Evolutionary conservation across 2,329 filamentous ascomycete genomes (phyloP).

Genomic region (Penicillium sp.): DNA sequence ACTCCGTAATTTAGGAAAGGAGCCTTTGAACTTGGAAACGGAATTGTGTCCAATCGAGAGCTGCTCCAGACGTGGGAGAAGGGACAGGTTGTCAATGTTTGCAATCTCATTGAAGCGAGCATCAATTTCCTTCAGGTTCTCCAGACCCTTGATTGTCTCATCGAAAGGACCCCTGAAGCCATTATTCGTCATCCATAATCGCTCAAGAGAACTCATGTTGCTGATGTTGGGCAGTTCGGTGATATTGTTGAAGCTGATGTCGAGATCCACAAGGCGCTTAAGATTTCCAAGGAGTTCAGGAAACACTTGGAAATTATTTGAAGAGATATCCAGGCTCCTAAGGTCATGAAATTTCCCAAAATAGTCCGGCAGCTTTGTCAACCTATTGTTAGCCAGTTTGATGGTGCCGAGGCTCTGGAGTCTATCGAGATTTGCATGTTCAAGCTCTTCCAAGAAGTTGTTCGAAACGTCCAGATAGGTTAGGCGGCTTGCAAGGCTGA

Average conservation of each 20-base stretch:
- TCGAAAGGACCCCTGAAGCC: conserved; percentile 78
- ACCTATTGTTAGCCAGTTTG: conserved; percentile 90
- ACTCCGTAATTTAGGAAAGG: conserved; percentile 82
- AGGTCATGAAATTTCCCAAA: conserved; percentile 81
- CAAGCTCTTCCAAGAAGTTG: conserved; percentile 85
- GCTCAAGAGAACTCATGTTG: conserved; percentile 77
- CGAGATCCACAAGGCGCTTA: conserved; percentile 83
- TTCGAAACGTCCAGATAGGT: conserved; percentile 95
- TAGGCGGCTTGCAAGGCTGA: conserved; percentile 78
- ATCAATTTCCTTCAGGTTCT: conserved; percentile 85
- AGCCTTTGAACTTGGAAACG: conserved; percentile 86
- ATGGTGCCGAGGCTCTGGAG: conserved; percentile 81
- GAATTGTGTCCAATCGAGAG: conserved; percentile 90
- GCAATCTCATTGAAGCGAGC: conserved; percentile 90
- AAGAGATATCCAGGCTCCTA: conserved; percentile 87
- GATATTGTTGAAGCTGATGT: conserved; percentile 96
- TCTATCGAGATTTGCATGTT: conserved; percentile 79
- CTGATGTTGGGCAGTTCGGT: conserved; percentile 79
- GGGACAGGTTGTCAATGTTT: conserved; percentile 84
- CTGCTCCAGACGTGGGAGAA: conserved; percentile 84
- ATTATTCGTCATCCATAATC: conserved; percentile 96
- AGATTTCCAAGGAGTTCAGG: conserved; percentile 84
- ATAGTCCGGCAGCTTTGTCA: conserved; percentile 77
- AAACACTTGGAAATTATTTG: conserved; percentile 86
- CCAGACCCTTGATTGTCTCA: conserved; percentile 71